A percentile compares a stretch with the other conserved stretches of the same genome.
These are phyloP conservation scores for Ettlia oleoabundans DNA, from an alignment of 139 green algal genomes.

Conservation along the genomic window DNA sequence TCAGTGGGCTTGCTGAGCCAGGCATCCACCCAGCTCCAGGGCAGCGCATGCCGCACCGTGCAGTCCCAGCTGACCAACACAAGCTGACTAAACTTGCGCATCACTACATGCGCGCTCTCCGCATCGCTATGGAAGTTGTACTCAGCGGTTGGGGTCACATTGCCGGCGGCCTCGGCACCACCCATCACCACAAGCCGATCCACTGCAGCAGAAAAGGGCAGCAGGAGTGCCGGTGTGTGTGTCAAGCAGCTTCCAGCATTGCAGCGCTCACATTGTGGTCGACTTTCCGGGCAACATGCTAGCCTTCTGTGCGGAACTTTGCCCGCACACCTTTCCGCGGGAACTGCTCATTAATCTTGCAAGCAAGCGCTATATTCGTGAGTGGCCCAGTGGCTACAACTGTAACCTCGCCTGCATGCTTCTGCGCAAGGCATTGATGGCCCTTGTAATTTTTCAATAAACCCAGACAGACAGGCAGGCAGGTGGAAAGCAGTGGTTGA, in stretches of 20 bases:
- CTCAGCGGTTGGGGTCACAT: constrained; percentile 43
- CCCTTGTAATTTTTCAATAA: too few species aligned
- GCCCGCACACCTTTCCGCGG: constrained; percentile 8
- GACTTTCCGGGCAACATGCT: too few species aligned
- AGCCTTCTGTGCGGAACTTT: too few species aligned
- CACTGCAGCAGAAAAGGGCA: constrained; percentile 6
- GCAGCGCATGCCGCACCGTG: constrained; percentile 34
- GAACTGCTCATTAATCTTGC: constrained; percentile 20
- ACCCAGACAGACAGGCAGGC: too few species aligned
- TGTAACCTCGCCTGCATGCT: constrained; percentile 24
- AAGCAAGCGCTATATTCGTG: constrained; percentile 55
- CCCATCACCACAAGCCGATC: constrained; percentile 50
- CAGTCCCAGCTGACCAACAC: constrained; percentile 41
- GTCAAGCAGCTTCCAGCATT: too few species aligned
- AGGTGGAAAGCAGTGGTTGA: too few species aligned
- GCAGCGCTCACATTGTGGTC: too few species aligned
- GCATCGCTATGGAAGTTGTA: constrained; percentile 60
- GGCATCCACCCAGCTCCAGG: constrained; percentile 30
- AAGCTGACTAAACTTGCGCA: constrained; percentile 35
- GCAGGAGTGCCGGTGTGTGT: too few species aligned
- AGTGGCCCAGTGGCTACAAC: constrained; percentile 47
- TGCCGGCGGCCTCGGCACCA: constrained; percentile 39
- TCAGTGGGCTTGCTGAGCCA: constrained; percentile 45
- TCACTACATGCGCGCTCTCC: constrained; percentile 47
- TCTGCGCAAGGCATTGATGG: too few species aligned